phyloP scores from a whole-genome alignment of 2,329 filamentous ascomycete genomes.

The Amesomyces nigricolor region DNA sequence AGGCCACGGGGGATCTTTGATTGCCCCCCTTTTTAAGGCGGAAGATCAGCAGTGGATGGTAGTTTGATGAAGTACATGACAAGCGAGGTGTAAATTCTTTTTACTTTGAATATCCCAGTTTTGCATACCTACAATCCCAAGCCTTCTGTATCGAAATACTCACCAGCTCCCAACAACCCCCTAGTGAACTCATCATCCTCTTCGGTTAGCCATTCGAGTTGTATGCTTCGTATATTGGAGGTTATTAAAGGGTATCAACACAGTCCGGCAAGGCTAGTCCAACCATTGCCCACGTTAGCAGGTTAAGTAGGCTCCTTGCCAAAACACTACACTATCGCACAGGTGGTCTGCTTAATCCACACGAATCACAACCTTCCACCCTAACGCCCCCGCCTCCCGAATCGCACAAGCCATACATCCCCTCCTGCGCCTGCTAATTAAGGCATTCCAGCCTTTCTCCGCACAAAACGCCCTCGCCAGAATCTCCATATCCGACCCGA shows the following conservation, averaged over 20 bases:
- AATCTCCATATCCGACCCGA: constrained; percentile 62
- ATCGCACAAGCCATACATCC: constrained; percentile 71
- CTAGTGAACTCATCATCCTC: not conserved
- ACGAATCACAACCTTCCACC: constrained; percentile 61
- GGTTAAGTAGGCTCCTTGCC: no score
- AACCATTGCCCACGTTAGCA: no score
- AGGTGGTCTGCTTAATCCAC: constrained; percentile 39
- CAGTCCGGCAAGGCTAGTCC: no score
- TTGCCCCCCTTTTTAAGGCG: no score
- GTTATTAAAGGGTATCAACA: not conserved
- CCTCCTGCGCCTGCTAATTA: constrained; percentile 61
- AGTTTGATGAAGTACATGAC: no score
- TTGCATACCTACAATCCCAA: no score
- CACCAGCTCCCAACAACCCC: no score
- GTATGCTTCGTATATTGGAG: not conserved
- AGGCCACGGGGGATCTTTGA: constrained; percentile 5
- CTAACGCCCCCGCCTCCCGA: constrained; percentile 65
- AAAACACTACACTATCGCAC: not conserved
- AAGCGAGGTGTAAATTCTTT: no score
- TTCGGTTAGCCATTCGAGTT: no score
- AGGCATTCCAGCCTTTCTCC: constrained; percentile 66
- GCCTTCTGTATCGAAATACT: no score
- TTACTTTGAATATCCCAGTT: no score
- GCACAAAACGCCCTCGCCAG: constrained; percentile 68
- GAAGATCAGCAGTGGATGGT: no score